Base-by-base conservation (phyloP, 805 yeast genomes). In the Teunomyces gatunensis region DNA sequence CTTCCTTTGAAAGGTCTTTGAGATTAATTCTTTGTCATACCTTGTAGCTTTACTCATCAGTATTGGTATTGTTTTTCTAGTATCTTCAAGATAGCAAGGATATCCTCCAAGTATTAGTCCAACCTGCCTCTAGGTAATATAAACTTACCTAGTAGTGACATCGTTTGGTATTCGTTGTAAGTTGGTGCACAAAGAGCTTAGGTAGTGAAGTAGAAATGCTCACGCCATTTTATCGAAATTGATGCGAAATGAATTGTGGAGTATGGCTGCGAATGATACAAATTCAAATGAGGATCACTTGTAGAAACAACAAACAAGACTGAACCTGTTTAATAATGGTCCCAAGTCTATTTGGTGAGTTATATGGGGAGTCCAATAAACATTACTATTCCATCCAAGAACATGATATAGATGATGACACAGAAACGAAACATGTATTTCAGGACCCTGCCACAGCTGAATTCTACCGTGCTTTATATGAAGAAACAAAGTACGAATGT, bases 401-500 rank as follows among this genome's bases (percentile, higher is more conserved):
- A 6, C 39, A 11, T 20, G n/a, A 17, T 10, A 35, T 35, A 3
- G 39, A 35, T 6, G 6, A 9, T 35, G 39, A 35, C 15, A 17
- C 21, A 6, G 39, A 35, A 35, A 12, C 39, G 1, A 12, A 6
- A 3, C 47, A 51, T 36, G 44, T 51, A 18, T 52, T 52, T 27
- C 50, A 43, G 15, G 80, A 81, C 52, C 80, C 81, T 1, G 63
- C 54, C 3, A 69, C 74, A 1, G 82, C 79, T 2, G 71, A 71
- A 33, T 62, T 73, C 56, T 82, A 78, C 57, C 52, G 64, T 4
- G 54, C 63, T 0, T 37, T 80, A 5, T 82, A 82, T 54, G 81
- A 80, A 37, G 52, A 60, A 3, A 59, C 79, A 1, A 40, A 74
- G 10, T 83, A 83, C 55, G 88, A 83, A 56, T 77, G 85, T 51